Conservation (phyloP, 163 green algal genomes). For the Volvox carteri region DNA sequence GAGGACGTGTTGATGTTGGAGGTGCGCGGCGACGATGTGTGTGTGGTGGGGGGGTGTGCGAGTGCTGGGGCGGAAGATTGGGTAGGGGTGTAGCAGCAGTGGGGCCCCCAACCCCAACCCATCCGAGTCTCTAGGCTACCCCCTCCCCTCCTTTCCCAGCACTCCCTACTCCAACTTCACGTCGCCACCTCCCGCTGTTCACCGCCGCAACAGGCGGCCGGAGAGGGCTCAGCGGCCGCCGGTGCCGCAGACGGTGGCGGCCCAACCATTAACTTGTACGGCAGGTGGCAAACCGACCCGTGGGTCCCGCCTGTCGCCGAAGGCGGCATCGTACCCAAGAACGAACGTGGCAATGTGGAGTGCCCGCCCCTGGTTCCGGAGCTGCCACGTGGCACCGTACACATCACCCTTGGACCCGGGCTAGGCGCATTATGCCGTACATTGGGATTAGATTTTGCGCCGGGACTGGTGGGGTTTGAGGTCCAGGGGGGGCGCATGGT, state of each 20-base stretch:
- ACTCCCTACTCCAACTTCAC: background rate
- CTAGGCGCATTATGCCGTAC: conserved; percentile 66
- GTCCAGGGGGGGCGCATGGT: conserved; percentile 79
- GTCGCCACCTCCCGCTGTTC: background rate
- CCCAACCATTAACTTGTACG: conserved; percentile 80
- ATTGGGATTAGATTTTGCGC: conserved; percentile 85
- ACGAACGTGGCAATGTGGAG: conserved; percentile 90
- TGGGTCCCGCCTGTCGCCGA: conserved; percentile 73
- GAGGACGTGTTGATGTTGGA: conserved; percentile 16
- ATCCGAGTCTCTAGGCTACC: too few relatives aligned
- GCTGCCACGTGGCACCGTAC: conserved; percentile 81
- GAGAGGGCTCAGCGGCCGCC: background rate
- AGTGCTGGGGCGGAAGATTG: too few relatives aligned
- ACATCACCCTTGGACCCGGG: conserved; percentile 72
- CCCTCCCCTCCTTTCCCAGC: too few relatives aligned
- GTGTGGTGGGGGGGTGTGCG: background rate
- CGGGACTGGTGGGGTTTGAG: conserved; percentile 88
- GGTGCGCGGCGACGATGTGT: background rate
- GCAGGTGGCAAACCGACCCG: conserved; percentile 88
- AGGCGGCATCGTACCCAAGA: conserved; percentile 87
- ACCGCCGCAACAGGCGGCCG: conserved; percentile 8
- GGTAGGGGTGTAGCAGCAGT: too few relatives aligned
- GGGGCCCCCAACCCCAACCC: too few relatives aligned
- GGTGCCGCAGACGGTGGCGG: background rate
- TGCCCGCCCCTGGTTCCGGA: conserved; percentile 75